Base-by-base conservation (phyloP, 2,329 filamentous ascomycete genomes). In the Fusarium penzigii region DNA sequence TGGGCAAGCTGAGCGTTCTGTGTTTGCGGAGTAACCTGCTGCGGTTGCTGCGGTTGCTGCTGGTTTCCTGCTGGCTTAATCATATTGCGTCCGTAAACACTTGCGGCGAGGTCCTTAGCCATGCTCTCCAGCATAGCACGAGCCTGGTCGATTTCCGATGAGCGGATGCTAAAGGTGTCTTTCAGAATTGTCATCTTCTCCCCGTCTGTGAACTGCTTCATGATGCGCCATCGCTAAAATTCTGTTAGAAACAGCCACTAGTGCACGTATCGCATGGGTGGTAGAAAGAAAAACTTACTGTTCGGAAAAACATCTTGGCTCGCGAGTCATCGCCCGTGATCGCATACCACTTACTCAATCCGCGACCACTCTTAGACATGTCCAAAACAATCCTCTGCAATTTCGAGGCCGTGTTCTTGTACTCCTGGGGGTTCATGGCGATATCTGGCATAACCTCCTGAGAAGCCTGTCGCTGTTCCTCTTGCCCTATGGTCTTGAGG, bases 131-230 rank as follows among this genome's bases (percentile, higher is more conserved):
- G 62, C 67, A 85, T 71, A 6, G 62, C 67, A 46, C 72, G 71
- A 29, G 75, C 74, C 25, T 76, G 70, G 29, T 84, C 78, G 17
- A 85, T 64, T 46, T 86, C 83, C 4, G 71, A 61, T 0, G 70
- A 65, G n/a, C 68, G 71, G 16, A 86, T 78, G 20, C 79, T 82
- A 42, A 86, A 81, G 3, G 65, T 68, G 7, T 77, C 72, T 55
- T 77, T 81, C 11, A 77, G 67, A 2, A 69, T 68, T 3, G 64
- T 70, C 72, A 80, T 75, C 44, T 70, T 67, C 2, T 80, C 75
- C 13, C 75, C 75, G 51, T 83, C 78, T 5, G 66, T 62, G 54
- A 83, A 86, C 60, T 86, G 83, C 42, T 74, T 75, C 1, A 75
- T 59, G 32, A 86, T 70, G 11, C 79, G 80, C 29, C 75, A 68